Percentiles rank a stretch among this genome's conserved stretches.
These are phyloP conservation scores for Imleria badia DNA, from an alignment of 768 basidiomycete species.

Conservation along the genomic window DNA sequence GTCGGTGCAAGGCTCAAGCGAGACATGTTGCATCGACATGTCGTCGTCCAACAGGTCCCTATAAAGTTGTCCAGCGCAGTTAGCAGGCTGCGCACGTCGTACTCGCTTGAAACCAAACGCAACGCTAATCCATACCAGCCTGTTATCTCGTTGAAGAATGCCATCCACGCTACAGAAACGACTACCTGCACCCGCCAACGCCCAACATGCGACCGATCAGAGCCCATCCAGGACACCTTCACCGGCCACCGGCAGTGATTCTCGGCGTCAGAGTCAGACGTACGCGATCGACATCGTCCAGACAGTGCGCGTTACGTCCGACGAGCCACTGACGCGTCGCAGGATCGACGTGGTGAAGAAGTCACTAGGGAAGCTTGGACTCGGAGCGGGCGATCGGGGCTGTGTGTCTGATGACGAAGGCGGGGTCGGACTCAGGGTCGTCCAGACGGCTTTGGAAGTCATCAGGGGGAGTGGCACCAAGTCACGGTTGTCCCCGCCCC, in stretches of 20 bases:
- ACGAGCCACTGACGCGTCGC: conserved; percentile 26
- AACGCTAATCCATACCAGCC: background rate
- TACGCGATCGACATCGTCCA: conserved; percentile 33
- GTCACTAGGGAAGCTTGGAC: conserved; percentile 23
- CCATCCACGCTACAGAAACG: conserved; percentile 22
- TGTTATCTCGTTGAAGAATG: conserved; percentile 5
- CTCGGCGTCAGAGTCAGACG: conserved; percentile 11
- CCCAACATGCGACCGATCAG: conserved; percentile 9
- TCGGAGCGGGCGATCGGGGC: conserved; percentile 27
- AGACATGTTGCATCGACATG: conserved; percentile 21
- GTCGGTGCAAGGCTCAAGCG: conserved; percentile 8
- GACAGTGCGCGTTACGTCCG: conserved; percentile 28
- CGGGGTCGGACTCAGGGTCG: conserved; percentile 24
- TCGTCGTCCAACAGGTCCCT: conserved; percentile 3
- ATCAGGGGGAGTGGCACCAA: conserved; percentile 11
- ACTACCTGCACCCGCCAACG: conserved; percentile 4
- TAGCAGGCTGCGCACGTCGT: conserved; percentile 1
- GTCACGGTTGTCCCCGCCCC: conserved; percentile 1
- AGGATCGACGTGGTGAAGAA: conserved; percentile 33
- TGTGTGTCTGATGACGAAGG: conserved; percentile 30
- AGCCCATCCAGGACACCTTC: background rate
- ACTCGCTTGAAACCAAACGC: background rate
- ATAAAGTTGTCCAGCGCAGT: conserved; percentile 22
- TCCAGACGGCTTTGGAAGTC: conserved; percentile 27
- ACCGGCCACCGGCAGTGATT: background rate